Percentiles rank a stretch among this genome's conserved stretches.
phyloP scores from a whole-genome alignment of 169 alveolate species.

The Plasmodium cynomolgi region DNA sequence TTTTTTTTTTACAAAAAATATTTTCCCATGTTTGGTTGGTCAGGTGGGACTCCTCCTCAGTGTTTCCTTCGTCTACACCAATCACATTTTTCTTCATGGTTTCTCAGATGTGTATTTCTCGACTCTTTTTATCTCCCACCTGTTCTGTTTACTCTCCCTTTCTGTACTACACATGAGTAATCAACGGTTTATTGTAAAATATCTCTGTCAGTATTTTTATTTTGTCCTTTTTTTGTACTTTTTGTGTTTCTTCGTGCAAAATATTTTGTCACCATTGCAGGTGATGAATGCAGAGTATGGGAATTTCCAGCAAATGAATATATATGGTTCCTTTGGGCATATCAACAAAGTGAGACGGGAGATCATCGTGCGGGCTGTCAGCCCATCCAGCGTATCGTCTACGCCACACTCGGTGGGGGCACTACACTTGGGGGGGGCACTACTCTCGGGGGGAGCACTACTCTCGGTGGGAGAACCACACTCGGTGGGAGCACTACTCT shows the following conservation, averaged over 20 bases:
- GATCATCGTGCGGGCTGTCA: constrained; percentile 19
- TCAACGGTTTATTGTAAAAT: constrained; percentile 17
- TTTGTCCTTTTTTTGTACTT: constrained; percentile 24
- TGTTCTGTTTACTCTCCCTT: not conserved
- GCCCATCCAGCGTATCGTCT: not conserved
- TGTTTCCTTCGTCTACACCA: constrained; percentile 15
- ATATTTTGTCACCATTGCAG: constrained; percentile 49
- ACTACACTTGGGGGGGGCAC: not conserved
- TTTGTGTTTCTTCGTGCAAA: constrained; percentile 22
- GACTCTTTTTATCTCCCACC: not conserved
- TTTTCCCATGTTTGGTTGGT: not conserved
- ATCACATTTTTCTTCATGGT: constrained; percentile 14
- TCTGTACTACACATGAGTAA: constrained; percentile 18
- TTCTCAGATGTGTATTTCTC: constrained; percentile 9
- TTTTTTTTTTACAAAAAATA: constrained; percentile 14
- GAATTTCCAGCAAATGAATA: constrained; percentile 34
- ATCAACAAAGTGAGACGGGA: constrained; percentile 36
- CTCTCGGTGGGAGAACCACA: not conserved
- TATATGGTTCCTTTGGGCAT: constrained; percentile 65
- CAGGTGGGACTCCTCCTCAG: constrained; percentile 4
- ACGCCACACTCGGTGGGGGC: not conserved
- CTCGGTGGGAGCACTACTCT: not conserved
- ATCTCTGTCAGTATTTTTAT: constrained; percentile 26
- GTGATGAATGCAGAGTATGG: constrained; percentile 41
- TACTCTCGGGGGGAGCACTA: not conserved